A percentile compares a stretch with the other conserved stretches of the same genome.
Conservation (phyloP, 768 basidiomycete genomes). For the Trichaptum fuscoviolaceum region DNA sequence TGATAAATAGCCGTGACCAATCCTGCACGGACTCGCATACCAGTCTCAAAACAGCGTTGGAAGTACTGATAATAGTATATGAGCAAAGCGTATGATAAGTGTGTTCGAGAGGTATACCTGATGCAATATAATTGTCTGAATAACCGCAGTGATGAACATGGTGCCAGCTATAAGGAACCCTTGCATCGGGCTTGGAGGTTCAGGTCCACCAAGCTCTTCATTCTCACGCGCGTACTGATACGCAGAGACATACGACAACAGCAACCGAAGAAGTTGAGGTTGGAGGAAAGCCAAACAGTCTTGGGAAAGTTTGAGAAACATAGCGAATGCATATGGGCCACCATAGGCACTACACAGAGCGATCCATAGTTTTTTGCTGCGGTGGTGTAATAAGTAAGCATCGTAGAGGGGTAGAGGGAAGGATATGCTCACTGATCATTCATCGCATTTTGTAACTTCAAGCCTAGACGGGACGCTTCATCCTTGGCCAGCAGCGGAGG, state of each 20-base stretch:
- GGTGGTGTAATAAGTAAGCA: background rate
- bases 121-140: slow-evolving; percentile 75
- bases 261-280: slow-evolving; percentile 76
- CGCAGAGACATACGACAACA: slow-evolving; percentile 75
- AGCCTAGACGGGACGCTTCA: slow-evolving; percentile 63
- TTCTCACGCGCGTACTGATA: slow-evolving; percentile 54
- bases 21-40: slow-evolving; percentile 92
- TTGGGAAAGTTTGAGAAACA: slow-evolving; percentile 65
- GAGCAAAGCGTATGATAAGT: slow-evolving; percentile 2
- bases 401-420: background rate
- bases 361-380: slow-evolving; percentile 62
- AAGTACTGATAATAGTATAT: slow-evolving; percentile 56
- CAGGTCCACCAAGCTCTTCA: slow-evolving; percentile 17
- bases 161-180: slow-evolving; percentile 71
- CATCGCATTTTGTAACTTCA: slow-evolving; percentile 55
- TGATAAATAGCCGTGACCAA: slow-evolving; percentile 81
- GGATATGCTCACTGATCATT: slow-evolving; percentile 48
- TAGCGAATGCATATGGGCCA: slow-evolving; percentile 60
- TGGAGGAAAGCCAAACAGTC: slow-evolving; percentile 81
- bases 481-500: slow-evolving; percentile 67
- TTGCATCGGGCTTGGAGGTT: slow-evolving; percentile 37
- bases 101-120: slow-evolving; percentile 42
- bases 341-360: slow-evolving; percentile 80
- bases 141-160: slow-evolving; percentile 80
- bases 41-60: slow-evolving; percentile 75